Conservation (phyloP, 2,329 filamentous ascomycete species). For the Aureobasidium sp. region DNA sequence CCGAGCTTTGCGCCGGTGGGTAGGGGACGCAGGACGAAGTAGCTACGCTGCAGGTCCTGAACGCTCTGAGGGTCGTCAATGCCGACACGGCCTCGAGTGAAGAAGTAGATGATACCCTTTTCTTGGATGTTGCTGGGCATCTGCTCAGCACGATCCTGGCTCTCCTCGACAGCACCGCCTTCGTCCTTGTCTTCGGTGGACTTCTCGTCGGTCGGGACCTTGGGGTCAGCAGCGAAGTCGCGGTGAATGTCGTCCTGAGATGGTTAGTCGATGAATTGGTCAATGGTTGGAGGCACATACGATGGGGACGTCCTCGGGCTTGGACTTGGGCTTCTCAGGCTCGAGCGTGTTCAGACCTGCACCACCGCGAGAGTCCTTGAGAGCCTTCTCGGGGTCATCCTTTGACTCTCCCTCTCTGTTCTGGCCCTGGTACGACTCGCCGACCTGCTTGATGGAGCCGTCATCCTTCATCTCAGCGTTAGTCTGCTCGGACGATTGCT, state of each 20-base stretch:
- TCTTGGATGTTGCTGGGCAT: constrained; percentile 61
- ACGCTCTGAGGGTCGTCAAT: constrained; percentile 60
- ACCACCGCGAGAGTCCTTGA: constrained; percentile 18
- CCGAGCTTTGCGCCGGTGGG: constrained; percentile 58
- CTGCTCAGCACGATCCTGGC: constrained; percentile 41
- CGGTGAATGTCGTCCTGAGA: constrained; percentile 14
- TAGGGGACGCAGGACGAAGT: constrained; percentile 69
- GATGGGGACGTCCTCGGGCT: constrained; percentile 7
- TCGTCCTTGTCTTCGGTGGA: neutral
- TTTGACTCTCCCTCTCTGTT: constrained; percentile 22
- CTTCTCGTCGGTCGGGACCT: neutral
- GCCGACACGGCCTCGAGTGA: constrained; percentile 68
- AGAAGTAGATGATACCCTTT: constrained; percentile 87
- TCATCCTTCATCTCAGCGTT: constrained; percentile 24
- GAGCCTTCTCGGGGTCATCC: constrained; percentile 18
- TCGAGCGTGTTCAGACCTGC: constrained; percentile 16
- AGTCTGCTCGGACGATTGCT: constrained; percentile 10
- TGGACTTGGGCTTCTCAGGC: constrained; percentile 8
- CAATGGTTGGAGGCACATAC: neutral
- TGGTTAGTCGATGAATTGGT: neutral
- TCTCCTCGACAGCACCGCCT: constrained; percentile 37
- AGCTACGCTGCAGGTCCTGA: constrained; percentile 66
- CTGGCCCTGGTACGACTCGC: constrained; percentile 17
- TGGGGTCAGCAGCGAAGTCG: neutral
- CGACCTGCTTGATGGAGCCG: constrained; percentile 14